phyloP scores from a whole-genome alignment of 495 filamentous ascomycete species.

The Lentithecium fluviatile region DNA sequence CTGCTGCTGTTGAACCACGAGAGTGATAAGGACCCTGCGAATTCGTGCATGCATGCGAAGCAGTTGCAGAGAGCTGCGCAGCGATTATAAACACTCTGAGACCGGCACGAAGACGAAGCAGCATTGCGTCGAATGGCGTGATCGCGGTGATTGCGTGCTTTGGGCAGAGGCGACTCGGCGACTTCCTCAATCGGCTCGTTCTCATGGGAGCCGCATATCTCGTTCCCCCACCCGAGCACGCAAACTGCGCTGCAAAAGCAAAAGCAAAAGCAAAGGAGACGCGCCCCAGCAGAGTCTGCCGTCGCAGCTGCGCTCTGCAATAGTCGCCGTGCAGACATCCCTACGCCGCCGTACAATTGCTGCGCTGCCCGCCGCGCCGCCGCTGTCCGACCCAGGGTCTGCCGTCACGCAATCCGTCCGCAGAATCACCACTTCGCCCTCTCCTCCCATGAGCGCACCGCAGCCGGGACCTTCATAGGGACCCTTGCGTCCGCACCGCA shows the following conservation, averaged over 20 bases:
- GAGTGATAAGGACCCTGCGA: too few relatives aligned
- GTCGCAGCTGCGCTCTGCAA: not conserved
- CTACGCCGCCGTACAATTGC: not conserved
- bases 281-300: not conserved
- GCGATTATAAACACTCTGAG: not conserved
- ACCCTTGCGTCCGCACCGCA: constrained; percentile 20
- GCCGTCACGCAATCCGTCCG: constrained; percentile 27
- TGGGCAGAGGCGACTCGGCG: not conserved
- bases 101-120: not conserved
- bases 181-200: not conserved
- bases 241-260: not conserved
- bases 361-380: not conserved
- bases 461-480: constrained; percentile 16
- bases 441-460: constrained; percentile 8
- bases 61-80: too few relatives aligned
- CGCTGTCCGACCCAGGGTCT: not conserved
- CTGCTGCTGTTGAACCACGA: too few relatives aligned
- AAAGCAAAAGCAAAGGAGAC: not conserved
- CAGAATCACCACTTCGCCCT: constrained; percentile 15
- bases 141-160: constrained; percentile 4
- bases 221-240: not conserved
- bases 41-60: too few relatives aligned
- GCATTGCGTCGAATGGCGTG: not conserved
- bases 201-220: not conserved
- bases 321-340: not conserved